Evolutionary conservation across 2,329 filamentous ascomycete species (phyloP).

Genomic region (Colletotrichum chlorophyti): DNA sequence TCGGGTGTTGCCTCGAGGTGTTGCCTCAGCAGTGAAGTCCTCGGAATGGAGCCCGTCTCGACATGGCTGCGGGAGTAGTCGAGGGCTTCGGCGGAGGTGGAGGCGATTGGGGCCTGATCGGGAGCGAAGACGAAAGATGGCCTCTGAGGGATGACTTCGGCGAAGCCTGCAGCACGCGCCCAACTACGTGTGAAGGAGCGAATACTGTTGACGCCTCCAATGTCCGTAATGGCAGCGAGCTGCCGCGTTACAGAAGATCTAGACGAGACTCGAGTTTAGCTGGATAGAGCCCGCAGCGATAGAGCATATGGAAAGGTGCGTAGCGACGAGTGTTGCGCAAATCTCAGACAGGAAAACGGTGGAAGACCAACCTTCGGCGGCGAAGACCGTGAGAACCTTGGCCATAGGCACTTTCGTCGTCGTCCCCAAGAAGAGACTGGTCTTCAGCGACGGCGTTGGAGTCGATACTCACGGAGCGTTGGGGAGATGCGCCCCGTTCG

Average conservation of each 20-base stretch:
- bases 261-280: constrained; percentile 4
- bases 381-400: constrained; percentile 32
- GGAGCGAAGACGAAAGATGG: constrained; percentile 74
- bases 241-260: constrained; percentile 67
- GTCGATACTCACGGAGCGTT: constrained; percentile 47
- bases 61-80: constrained; percentile 50
- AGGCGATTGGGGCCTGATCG: constrained; percentile 55
- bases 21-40: constrained; percentile 57
- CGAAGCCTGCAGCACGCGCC: constrained; percentile 88
- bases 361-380: constrained; percentile 43
- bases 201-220: constrained; percentile 91
- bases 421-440: constrained; percentile 52
- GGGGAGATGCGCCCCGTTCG: constrained; percentile 48
- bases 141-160: constrained; percentile 82
- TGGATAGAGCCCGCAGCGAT: not conserved
- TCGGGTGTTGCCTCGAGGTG: constrained; percentile 51
- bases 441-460: constrained; percentile 52
- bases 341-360: too few relatives aligned
- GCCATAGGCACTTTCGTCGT: constrained; percentile 40
- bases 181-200: constrained; percentile 92
- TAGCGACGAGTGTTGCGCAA: too few relatives aligned
- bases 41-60: constrained; percentile 41
- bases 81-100: constrained; percentile 41
- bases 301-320: too few relatives aligned
- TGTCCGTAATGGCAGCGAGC: constrained; percentile 67